Evolutionary conservation across 2,329 filamentous ascomycete genomes (phyloP).

Genomic region (Apiospora sp.): DNA sequence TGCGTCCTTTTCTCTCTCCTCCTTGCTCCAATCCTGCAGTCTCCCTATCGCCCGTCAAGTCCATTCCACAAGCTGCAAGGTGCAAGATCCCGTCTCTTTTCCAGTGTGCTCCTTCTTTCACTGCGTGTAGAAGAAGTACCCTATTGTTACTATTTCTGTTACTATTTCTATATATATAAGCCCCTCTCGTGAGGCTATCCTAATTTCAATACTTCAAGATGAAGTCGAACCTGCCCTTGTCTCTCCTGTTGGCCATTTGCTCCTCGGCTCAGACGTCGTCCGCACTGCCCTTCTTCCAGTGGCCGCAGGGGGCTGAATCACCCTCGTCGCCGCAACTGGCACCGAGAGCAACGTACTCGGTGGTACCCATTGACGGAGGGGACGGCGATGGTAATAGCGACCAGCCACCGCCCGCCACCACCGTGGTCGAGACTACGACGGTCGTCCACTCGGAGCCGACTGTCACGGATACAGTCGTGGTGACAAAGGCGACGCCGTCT

Average conservation of each 20-base stretch:
- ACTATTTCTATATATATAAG: constrained; percentile 15
- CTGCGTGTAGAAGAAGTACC: not conserved
- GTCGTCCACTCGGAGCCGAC: constrained; percentile 11
- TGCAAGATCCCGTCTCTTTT: constrained; percentile 10
- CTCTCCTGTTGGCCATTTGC: constrained; percentile 38
- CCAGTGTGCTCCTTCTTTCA: not conserved
- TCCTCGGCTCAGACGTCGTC: constrained; percentile 34
- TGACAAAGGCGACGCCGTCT: not conserved
- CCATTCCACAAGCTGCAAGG: constrained; percentile 2
- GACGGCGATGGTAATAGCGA: constrained; percentile 32
- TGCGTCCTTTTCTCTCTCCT: not conserved
- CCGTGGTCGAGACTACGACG: constrained; percentile 38
- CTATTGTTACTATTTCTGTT: not conserved
- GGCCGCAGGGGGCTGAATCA: constrained; percentile 8
- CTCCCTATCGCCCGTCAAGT: constrained; percentile 6
- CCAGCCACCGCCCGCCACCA: constrained; percentile 46
- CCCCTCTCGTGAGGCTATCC: not conserved
- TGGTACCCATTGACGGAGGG: constrained; percentile 48
- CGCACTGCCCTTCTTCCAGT: constrained; percentile 41
- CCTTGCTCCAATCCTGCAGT: constrained; percentile 14
- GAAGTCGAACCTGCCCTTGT: constrained; percentile 37
- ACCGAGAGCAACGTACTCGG: constrained; percentile 47
- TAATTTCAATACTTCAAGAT: constrained; percentile 37
- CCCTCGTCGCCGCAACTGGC: constrained; percentile 32
- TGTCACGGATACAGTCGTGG: not conserved